phyloP scores from a whole-genome alignment of 2,329 filamentous ascomycete genomes.

The Aspergillus pseudoviridinutans region DNA sequence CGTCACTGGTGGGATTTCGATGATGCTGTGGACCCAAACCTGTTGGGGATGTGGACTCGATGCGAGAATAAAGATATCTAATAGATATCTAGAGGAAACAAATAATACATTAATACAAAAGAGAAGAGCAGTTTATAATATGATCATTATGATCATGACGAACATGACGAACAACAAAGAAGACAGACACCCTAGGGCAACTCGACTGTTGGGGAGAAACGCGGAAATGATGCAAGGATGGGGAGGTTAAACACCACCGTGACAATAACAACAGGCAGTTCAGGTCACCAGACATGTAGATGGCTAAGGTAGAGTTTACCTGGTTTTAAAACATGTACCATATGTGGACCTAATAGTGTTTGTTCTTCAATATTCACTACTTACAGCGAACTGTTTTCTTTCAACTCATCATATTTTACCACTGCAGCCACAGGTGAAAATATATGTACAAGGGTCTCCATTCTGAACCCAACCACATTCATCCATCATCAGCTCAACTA shows the following conservation, averaged over 20 bases:
- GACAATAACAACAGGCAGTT: neutral
- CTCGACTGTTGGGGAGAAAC: neutral
- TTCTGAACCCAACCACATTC: too few relatives aligned
- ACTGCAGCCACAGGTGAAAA: too few relatives aligned
- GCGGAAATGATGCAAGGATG: neutral
- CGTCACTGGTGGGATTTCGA: slow-evolving; percentile 1
- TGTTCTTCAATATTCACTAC: too few relatives aligned
- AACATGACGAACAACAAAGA: neutral
- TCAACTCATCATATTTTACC: too few relatives aligned
- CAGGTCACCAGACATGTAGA: neutral
- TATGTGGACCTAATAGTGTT: too few relatives aligned
- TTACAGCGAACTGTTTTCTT: too few relatives aligned
- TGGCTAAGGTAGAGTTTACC: too few relatives aligned
- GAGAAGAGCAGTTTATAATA: neutral
- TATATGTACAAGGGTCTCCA: too few relatives aligned
- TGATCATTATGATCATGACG: too few relatives aligned
- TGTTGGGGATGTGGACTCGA: neutral
- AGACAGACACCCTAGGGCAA: neutral
- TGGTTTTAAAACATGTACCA: too few relatives aligned
- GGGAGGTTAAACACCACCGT: neutral
- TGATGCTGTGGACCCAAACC: neutral
- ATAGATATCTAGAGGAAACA: neutral
- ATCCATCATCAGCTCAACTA: too few relatives aligned
- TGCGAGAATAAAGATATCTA: neutral
- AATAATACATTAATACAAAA: neutral